phyloP scores from a whole-genome alignment of 139 green algal genomes.

The Nannochloris sp. region DNA sequence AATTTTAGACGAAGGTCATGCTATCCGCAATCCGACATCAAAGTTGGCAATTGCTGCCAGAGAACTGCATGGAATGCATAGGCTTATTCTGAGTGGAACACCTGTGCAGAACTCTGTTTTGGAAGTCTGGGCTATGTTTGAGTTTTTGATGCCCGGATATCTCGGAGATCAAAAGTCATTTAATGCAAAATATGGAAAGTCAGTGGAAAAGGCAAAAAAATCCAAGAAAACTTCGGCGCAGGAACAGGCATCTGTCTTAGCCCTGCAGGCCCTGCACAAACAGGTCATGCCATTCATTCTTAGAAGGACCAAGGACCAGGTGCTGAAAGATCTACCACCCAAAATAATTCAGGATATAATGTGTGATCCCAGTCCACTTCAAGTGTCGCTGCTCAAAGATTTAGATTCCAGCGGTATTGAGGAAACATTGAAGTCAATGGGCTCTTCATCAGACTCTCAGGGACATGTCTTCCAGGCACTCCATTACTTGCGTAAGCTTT shows the following conservation, averaged over 20 bases:
- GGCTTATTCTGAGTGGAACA: slow-evolving; percentile 83
- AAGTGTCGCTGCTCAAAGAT: slow-evolving; percentile 76
- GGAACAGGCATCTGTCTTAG: slow-evolving; percentile 31
- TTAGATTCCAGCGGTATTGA: slow-evolving; percentile 32
- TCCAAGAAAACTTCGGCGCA: slow-evolving; percentile 45
- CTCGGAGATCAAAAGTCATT: slow-evolving; percentile 62
- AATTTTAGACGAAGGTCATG: slow-evolving; percentile 93
- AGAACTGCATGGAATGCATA: slow-evolving; percentile 54
- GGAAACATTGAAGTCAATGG: background rate
- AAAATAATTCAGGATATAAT: slow-evolving; percentile 94
- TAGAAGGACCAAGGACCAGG: slow-evolving; percentile 87
- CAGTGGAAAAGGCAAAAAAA: slow-evolving; percentile 43
- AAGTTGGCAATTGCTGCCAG: slow-evolving; percentile 45
- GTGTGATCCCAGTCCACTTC: slow-evolving; percentile 70
- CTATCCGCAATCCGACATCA: slow-evolving; percentile 81
- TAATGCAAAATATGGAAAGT: slow-evolving; percentile 70
- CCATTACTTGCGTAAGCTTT: slow-evolving; percentile 89
- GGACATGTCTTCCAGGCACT: slow-evolving; percentile 56
- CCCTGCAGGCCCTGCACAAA: slow-evolving; percentile 82
- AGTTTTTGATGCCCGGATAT: slow-evolving; percentile 95
- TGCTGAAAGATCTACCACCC: slow-evolving; percentile 87
- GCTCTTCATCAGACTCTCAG: background rate
- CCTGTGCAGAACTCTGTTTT: slow-evolving; percentile 91
- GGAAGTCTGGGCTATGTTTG: slow-evolving; percentile 96
- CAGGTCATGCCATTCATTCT: slow-evolving; percentile 92